phyloP scores from a whole-genome alignment of 257 asterid genomes.

The Hygrophila difformis region DNA sequence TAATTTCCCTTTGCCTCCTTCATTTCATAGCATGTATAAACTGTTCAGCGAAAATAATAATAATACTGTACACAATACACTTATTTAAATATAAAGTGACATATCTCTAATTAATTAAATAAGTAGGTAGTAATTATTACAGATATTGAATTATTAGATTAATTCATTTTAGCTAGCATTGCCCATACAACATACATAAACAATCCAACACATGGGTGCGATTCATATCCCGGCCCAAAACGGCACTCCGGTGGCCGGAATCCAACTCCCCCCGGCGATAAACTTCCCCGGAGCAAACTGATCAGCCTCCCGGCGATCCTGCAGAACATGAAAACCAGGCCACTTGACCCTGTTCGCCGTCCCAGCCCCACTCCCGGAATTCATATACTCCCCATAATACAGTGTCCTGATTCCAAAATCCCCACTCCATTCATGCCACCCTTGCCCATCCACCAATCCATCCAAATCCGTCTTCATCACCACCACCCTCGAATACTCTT shows the following conservation, averaged over 20 bases:
- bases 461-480: conserved; percentile 42
- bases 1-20: too few species aligned
- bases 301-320: conserved; percentile 20
- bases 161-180: too few species aligned
- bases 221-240: conserved; percentile 30
- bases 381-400: conserved; percentile 55
- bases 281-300: conserved; percentile 32
- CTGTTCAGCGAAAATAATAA: too few species aligned
- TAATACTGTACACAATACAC: too few species aligned
- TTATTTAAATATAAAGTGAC: too few species aligned
- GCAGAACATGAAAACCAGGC: conserved; percentile 57
- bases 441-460: conserved; percentile 37
- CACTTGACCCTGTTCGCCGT: conserved; percentile 40
- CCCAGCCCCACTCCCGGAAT: conserved; percentile 50
- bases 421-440: conserved; percentile 57
- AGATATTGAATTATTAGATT: too few species aligned
- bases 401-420: conserved; percentile 49
- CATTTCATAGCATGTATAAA: too few species aligned
- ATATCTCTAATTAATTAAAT: too few species aligned
- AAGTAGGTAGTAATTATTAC: too few species aligned
- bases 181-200: too few species aligned
- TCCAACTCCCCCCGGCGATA: conserved; percentile 54
- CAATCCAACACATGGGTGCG: too few species aligned
- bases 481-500: conserved; percentile 46
- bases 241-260: conserved; percentile 61